Percentiles rank a stretch among this genome's conserved stretches.
phyloP scores from a whole-genome alignment of 306 rosid genomes.

The Sphenostylis stenocarpa region DNA sequence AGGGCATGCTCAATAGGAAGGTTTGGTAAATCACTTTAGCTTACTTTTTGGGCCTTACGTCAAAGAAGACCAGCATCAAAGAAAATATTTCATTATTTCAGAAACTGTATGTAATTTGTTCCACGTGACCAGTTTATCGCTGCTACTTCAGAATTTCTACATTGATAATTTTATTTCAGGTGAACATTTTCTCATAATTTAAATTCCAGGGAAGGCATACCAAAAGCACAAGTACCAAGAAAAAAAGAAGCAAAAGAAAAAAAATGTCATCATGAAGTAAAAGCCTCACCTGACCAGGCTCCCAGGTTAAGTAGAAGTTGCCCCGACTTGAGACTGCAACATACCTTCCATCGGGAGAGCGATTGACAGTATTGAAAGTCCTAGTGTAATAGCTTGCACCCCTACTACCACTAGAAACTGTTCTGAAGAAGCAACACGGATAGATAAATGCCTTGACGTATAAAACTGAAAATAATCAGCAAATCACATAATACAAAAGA shows the following conservation, averaged over 20 bases:
- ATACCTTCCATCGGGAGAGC: conserved; percentile 91
- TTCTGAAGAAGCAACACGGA: conserved; percentile 68
- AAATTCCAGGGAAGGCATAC: conserved; percentile 1
- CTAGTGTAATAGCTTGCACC: conserved; percentile 98
- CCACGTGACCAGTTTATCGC: not conserved
- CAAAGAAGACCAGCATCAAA: not conserved
- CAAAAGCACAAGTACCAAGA: conserved; percentile 17
- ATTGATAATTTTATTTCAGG: not conserved
- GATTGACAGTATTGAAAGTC: conserved; percentile 87
- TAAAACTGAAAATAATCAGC: conserved; percentile 5
- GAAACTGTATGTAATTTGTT: not conserved
- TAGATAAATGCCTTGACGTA: conserved; percentile 41
- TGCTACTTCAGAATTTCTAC: no score
- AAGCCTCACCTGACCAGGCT: conserved; percentile 90
- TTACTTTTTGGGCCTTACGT: not conserved
- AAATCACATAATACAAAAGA: conserved; percentile 6
- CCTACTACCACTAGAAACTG: conserved; percentile 97
- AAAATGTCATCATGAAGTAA: conserved; percentile 18
- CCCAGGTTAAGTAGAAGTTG: conserved; percentile 96
- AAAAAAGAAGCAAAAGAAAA: not conserved
- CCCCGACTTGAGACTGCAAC: conserved; percentile 99
- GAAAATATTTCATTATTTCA: conserved; percentile 6
- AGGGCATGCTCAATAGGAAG: not conserved
- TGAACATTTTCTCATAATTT: not conserved
- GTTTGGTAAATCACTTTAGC: not conserved